phyloP scores from a whole-genome alignment of 495 filamentous ascomycete species.

The Penicillium pancosmium region DNA sequence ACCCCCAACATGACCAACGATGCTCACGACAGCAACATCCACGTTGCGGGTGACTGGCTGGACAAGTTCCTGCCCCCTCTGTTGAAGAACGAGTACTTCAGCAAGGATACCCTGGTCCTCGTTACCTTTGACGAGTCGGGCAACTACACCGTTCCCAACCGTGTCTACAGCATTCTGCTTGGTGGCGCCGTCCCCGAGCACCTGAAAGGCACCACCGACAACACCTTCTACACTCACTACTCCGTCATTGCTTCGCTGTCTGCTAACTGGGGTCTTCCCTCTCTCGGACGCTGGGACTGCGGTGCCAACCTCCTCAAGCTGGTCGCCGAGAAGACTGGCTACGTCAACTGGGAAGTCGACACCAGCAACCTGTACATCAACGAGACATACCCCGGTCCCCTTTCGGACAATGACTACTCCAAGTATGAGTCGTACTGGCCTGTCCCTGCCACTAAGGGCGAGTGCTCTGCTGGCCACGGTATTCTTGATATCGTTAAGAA shows the following conservation, averaged over 20 bases:
- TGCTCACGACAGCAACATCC: conserved; percentile 69
- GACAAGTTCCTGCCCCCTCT: conserved; percentile 62
- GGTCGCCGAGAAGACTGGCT: conserved; percentile 61
- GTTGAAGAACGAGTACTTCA: conserved; percentile 65
- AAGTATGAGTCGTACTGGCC: conserved; percentile 43
- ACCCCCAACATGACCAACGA: conserved; percentile 79
- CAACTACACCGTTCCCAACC: conserved; percentile 57
- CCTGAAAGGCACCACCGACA: conserved; percentile 62
- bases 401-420: conserved; percentile 39
- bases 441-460: conserved; percentile 38
- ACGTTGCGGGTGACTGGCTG: conserved; percentile 60
- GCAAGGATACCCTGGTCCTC: conserved; percentile 67
- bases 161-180: conserved; percentile 62
- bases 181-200: conserved; percentile 63
- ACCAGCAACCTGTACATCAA: conserved; percentile 46
- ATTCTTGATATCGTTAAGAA: conserved; percentile 46
- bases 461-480: conserved; percentile 50
- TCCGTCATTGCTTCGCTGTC: conserved; percentile 64
- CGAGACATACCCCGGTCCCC: conserved; percentile 50
- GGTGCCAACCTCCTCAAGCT: conserved; percentile 68
- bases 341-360: conserved; percentile 54
- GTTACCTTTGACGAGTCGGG: conserved; percentile 71
- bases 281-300: conserved; percentile 70
- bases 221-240: conserved; percentile 74
- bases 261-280: conserved; percentile 70